A percentile compares a stretch with the other conserved stretches of the same genome.
phyloP scores from a whole-genome alignment of 2,329 filamentous ascomycete species.

The Neonectria coccinea region DNA sequence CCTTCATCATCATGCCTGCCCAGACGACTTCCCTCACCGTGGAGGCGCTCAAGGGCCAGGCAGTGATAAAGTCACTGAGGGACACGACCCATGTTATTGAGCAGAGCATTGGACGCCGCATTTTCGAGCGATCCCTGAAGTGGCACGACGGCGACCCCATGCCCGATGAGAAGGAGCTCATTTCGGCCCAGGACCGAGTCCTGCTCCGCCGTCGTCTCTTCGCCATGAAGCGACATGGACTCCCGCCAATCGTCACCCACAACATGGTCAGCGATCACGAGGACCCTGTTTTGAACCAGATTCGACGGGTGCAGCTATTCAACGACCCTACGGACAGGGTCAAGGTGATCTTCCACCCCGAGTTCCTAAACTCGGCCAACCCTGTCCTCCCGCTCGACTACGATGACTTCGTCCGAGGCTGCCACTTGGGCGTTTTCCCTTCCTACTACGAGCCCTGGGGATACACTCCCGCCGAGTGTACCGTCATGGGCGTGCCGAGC shows the following conservation, averaged over 20 bases:
- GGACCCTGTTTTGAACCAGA: conserved; percentile 95
- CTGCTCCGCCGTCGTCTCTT: conserved; percentile 91
- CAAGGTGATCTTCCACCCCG: conserved; percentile 97
- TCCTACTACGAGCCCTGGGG: conserved; percentile 99
- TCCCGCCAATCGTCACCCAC: conserved; percentile 97
- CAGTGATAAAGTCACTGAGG: conserved; percentile 94
- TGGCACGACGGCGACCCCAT: conserved; percentile 96
- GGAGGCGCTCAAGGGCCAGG: conserved; percentile 95
- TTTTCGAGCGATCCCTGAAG: conserved; percentile 92
- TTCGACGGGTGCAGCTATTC: conserved; percentile 95
- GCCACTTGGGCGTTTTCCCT: conserved; percentile 93
- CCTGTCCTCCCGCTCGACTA: conserved; percentile 96
- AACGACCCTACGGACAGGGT: conserved; percentile 95
- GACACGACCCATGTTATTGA: conserved; percentile 96
- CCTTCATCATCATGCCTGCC: conserved; percentile 98
- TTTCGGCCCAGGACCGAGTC: conserved; percentile 91
- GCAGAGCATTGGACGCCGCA: conserved; percentile 88
- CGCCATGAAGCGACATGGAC: conserved; percentile 91
- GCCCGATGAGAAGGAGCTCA: conserved; percentile 96
- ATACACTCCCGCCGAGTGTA: conserved; percentile 97
- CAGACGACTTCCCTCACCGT: conserved; percentile 96
- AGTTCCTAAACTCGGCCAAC: conserved; percentile 96
- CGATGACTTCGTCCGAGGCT: conserved; percentile 97
- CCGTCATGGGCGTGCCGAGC: conserved; percentile 98
- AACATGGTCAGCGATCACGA: conserved; percentile 97